Evolutionary conservation across 306 rosid genomes (phyloP), one percentile per base, ranked within the genome.

Genomic region (Casuarina cunninghamiana): DNA sequence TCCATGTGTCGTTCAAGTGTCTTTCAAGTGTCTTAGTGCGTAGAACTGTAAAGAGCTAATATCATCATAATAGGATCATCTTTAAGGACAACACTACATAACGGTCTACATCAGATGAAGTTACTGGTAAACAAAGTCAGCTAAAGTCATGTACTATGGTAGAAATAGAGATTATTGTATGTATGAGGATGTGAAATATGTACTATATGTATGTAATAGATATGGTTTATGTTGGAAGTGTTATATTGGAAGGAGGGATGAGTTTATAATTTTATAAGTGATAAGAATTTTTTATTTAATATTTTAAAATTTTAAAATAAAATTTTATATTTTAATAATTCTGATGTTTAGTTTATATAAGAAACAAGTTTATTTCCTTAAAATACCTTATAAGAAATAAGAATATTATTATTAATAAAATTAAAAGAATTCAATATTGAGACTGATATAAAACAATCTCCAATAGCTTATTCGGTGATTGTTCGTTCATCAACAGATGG

Each of bases 181-280:
- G 84, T 83, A 80, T n/a, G 85, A 84, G 85, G 82, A 69, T 49
- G 51, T 51, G 58, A 58, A 50, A 16, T 39, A 50, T 41, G 2
- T 35, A 26, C 19, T 42, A 37, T 49, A 5, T 50, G 4, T 71
- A 13, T 50, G 11, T 17, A 13, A 17, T 63, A 37, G 32, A 26
- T 26, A 26, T 26, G 32, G 32, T 10, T 49, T n/a, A 39, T 19
- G 58, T 2, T 32, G 2, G 39, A 49, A 35, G 41, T 37, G n/a
- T 10, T 13, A 26, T 15, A 8, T 53, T 1, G 38, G 6, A 21
- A 32, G 0, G 10, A 10, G 37, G 0, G 5, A 61, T n/a, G 7
- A 3, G 5, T 16, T 32, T 19, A 61, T 26, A 26, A 26, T 26
- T 26, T 26, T 26, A 26, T 26, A 26, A 26, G 1, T 26, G 1